Conservation (phyloP, 2,329 filamentous ascomycete genomes). For the Curvularia eragrostidis region DNA sequence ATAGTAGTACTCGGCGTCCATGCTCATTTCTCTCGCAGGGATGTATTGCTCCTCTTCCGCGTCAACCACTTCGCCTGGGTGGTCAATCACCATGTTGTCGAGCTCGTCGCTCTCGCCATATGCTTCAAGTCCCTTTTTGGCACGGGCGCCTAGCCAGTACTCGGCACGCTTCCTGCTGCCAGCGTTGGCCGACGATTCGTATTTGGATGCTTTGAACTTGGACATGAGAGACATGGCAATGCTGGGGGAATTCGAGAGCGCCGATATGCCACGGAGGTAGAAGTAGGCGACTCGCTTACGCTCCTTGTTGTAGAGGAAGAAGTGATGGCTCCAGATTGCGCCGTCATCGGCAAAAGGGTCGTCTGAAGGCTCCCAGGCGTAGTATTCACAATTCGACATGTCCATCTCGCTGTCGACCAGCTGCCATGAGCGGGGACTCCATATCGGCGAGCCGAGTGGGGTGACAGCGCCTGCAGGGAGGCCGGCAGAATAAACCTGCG, state of each 20-base stretch:
- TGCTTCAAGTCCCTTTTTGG: conserved; percentile 54
- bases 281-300: conserved; percentile 93
- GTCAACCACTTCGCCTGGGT: conserved; percentile 49
- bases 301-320: conserved; percentile 96
- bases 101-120: conserved; percentile 56
- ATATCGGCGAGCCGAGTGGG: conserved; percentile 64
- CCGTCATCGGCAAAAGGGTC: conserved; percentile 93
- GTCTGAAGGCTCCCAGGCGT: conserved; percentile 86
- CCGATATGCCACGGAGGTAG: conserved; percentile 86
- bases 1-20: conserved; percentile 41
- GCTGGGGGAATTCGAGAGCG: conserved; percentile 69
- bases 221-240: conserved; percentile 45
- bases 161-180: conserved; percentile 80
- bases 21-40: conserved; percentile 39
- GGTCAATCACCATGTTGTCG: conserved; percentile 49
- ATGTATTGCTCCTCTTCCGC: conserved; percentile 49
- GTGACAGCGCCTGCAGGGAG: conserved; percentile 57
- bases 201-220: conserved; percentile 52
- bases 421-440: conserved; percentile 91
- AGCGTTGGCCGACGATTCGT: conserved; percentile 57
- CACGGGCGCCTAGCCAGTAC: conserved; percentile 83
- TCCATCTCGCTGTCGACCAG: conserved; percentile 94
- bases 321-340: conserved; percentile 93
- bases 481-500: conserved; percentile 56
- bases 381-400: conserved; percentile 85